Evolutionary conservation across 2,329 filamentous ascomycete species (phyloP).

Genomic region (Claviceps humidiphila): DNA sequence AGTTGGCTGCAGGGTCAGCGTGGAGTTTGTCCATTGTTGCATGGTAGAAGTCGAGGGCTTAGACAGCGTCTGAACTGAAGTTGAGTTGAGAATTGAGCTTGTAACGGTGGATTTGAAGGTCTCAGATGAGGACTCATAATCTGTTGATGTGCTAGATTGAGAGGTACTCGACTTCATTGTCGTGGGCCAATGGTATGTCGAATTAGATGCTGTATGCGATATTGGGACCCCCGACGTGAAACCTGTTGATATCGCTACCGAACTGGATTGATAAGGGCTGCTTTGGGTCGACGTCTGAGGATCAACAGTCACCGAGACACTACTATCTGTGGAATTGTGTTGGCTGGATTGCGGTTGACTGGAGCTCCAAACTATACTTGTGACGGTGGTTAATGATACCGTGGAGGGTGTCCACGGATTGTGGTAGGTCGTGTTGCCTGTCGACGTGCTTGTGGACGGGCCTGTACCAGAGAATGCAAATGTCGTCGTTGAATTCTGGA

Average conservation of each 20-base stretch:
- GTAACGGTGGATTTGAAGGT: not conserved
- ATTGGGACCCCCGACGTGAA: not conserved
- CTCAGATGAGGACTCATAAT: not conserved
- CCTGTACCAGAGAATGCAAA: conserved; percentile 11
- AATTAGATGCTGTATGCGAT: not conserved
- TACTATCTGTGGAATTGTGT: not conserved
- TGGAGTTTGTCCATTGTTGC: conserved; percentile 1
- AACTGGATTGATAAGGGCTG: conserved; percentile 1
- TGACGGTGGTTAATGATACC: not conserved
- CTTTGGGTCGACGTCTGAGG: not conserved
- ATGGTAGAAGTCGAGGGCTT: not conserved
- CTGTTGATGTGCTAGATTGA: not conserved
- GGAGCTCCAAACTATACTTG: not conserved
- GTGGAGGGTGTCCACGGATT: not conserved
- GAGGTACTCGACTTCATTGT: not conserved
- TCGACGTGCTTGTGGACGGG: not conserved
- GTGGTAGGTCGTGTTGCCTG: not conserved
- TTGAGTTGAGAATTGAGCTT: not conserved
- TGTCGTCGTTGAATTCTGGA: conserved; percentile 2
- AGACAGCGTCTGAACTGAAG: not conserved
- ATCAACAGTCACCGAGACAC: not conserved
- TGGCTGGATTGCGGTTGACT: not conserved
- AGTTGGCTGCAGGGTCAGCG: not conserved
- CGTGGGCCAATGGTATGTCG: conserved; percentile 1
- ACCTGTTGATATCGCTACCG: not conserved